A percentile compares a stretch with the other conserved stretches of the same genome.
Evolutionary conservation across 176 grass and related monocot genomes (phyloP).

Genomic region (Aechmea fasciata): DNA sequence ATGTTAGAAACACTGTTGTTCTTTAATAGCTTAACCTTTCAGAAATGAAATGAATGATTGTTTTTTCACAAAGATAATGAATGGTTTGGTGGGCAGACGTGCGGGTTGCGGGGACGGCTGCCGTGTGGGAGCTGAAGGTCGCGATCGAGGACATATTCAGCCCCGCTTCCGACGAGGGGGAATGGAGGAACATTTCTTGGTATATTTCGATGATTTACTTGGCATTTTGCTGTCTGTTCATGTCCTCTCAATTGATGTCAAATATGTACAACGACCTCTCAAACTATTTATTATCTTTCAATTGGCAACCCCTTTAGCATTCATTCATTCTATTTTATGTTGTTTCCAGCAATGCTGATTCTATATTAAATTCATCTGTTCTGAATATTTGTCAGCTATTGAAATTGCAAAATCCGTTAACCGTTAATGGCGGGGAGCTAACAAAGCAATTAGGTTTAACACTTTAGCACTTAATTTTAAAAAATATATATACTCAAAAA

Average conservation of each 20-base stretch:
- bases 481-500: no score
- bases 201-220: slow-evolving; percentile 15
- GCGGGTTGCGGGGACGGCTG: slow-evolving; percentile 31
- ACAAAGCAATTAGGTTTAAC: no score
- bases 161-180: slow-evolving; percentile 21
- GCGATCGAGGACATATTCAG: slow-evolving; percentile 59
- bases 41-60: neutral
- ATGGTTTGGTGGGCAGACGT: slow-evolving; percentile 36
- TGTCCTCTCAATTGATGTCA: no score
- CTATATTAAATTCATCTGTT: neutral
- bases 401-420: no score
- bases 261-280: no score
- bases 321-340: neutral
- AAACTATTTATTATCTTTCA: no score
- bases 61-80: neutral
- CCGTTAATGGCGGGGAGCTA: no score
- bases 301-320: no score
- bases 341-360: neutral
- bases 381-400: neutral
- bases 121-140: slow-evolving; percentile 57
- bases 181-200: slow-evolving; percentile 43
- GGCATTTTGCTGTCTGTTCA: neutral
- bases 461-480: no score
- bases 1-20: no score
- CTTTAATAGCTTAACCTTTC: no score